phyloP scores from a whole-genome alignment of 2,329 filamentous ascomycete genomes.

The Trichoderma koningii region DNA sequence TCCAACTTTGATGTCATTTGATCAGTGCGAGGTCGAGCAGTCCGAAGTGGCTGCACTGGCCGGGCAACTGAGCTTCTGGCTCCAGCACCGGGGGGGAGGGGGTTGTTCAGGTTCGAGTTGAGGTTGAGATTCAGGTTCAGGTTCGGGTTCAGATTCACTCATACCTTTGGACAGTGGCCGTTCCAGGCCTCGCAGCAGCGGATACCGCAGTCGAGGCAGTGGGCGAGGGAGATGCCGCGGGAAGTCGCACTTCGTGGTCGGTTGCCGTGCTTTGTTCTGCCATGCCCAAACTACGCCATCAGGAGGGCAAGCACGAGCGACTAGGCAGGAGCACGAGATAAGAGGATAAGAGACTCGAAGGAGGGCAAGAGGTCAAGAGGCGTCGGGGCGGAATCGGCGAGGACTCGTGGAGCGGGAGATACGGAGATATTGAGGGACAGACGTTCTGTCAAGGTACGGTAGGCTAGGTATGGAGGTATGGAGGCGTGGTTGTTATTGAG shows the following conservation, averaged over 20 bases:
- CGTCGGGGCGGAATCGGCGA: neutral
- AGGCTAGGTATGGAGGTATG: no score
- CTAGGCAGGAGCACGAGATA: slow-evolving; percentile 28
- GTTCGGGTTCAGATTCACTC: neutral
- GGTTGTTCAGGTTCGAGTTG: no score
- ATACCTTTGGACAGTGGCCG: slow-evolving; percentile 34
- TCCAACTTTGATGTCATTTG: neutral
- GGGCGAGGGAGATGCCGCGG: slow-evolving; percentile 44
- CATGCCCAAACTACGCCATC: slow-evolving; percentile 67
- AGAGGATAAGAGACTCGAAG: neutral
- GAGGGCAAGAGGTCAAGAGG: neutral
- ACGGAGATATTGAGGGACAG: no score
- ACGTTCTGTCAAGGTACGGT: no score
- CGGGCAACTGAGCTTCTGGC: no score
- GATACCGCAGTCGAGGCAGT: slow-evolving; percentile 30
- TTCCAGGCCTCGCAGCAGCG: slow-evolving; percentile 33
- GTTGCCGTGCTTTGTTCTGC: slow-evolving; percentile 62
- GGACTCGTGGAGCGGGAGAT: neutral
- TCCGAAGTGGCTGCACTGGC: no score
- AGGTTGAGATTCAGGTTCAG: no score
- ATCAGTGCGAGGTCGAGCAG: neutral
- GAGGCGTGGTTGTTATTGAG: no score
- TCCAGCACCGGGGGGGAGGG: no score
- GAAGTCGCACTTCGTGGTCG: slow-evolving; percentile 59
- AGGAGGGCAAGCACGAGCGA: slow-evolving; percentile 49